Percentiles rank a stretch among this genome's conserved stretches.
These are phyloP conservation scores for Colletotrichum agaves DNA, from an alignment of 2,329 filamentous ascomycete species.

Conservation along the genomic window DNA sequence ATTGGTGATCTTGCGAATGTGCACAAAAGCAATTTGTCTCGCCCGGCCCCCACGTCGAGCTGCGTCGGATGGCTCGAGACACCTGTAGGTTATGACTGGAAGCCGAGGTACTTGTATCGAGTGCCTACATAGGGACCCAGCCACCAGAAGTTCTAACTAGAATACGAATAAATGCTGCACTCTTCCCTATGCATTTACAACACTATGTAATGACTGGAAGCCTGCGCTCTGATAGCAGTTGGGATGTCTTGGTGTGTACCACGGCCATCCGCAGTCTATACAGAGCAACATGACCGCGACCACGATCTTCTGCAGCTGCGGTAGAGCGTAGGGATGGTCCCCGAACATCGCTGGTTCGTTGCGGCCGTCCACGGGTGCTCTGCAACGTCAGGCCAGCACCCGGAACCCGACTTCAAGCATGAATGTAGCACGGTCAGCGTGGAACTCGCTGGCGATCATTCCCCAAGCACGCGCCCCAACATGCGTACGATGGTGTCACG, in stretches of 20 bases:
- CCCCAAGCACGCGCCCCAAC: constrained; percentile 17
- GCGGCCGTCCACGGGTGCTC: constrained; percentile 7
- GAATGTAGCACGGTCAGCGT: constrained; percentile 26
- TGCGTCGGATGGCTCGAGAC: constrained; percentile 19
- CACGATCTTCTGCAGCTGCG: background rate
- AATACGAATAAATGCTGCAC: no score
- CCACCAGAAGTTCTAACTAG: no score
- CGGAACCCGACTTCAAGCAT: constrained; percentile 18
- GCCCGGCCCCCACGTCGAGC: background rate
- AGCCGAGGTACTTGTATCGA: no score
- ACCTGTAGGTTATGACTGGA: background rate
- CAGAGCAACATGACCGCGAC: background rate
- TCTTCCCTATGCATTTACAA: no score
- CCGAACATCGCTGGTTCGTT: constrained; percentile 8
- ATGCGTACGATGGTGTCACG: background rate
- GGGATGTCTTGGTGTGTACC: background rate
- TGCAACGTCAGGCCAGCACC: constrained; percentile 21
- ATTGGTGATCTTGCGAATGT: constrained; percentile 10
- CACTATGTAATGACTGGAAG: background rate
- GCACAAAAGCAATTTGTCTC: background rate
- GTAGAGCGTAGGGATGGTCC: constrained; percentile 13
- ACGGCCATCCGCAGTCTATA: background rate
- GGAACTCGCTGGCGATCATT: constrained; percentile 7
- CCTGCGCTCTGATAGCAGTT: background rate
- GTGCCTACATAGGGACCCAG: no score